Evolutionary conservation across 2,329 filamentous ascomycete species (phyloP).

Genomic region (Botryotinia globosa): DNA sequence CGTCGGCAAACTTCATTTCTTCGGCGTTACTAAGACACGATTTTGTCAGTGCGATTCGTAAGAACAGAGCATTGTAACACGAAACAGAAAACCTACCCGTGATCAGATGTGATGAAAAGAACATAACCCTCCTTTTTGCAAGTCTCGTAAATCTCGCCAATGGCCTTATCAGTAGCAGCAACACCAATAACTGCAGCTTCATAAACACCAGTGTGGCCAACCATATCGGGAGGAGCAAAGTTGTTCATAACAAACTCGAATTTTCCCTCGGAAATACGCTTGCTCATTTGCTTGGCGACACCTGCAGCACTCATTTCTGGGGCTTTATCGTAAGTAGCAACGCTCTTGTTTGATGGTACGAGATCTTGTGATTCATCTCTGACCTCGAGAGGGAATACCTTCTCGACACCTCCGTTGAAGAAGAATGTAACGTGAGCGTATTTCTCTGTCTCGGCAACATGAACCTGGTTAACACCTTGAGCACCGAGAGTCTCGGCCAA

Average conservation of each 20-base stretch:
- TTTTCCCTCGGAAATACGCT: constrained; percentile 78
- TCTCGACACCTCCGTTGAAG: constrained; percentile 98
- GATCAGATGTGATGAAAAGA: constrained; percentile 93
- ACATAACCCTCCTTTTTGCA: constrained; percentile 93
- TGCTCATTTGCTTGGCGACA: constrained; percentile 84
- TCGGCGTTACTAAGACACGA: constrained; percentile 68
- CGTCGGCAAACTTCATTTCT: constrained; percentile 96
- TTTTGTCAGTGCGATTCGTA: constrained; percentile 12
- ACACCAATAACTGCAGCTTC: constrained; percentile 86
- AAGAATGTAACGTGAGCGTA: constrained; percentile 99
- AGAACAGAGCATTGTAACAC: not conserved
- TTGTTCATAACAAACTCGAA: constrained; percentile 99
- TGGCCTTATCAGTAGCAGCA: constrained; percentile 86
- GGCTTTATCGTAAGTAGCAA: constrained; percentile 90
- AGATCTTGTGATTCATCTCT: constrained; percentile 77
- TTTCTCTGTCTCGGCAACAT: constrained; percentile 98
- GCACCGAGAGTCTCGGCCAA: constrained; percentile 93
- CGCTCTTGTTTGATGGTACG: constrained; percentile 83
- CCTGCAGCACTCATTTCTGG: constrained; percentile 93
- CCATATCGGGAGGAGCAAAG: constrained; percentile 99
- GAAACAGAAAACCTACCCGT: constrained; percentile 58
- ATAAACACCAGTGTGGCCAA: constrained; percentile 97
- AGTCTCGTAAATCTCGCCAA: constrained; percentile 85
- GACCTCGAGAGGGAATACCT: constrained; percentile 87
- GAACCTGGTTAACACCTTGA: constrained; percentile 86